Conservation (phyloP, 345 rosid genomes). For the Brassica rapa region DNA sequence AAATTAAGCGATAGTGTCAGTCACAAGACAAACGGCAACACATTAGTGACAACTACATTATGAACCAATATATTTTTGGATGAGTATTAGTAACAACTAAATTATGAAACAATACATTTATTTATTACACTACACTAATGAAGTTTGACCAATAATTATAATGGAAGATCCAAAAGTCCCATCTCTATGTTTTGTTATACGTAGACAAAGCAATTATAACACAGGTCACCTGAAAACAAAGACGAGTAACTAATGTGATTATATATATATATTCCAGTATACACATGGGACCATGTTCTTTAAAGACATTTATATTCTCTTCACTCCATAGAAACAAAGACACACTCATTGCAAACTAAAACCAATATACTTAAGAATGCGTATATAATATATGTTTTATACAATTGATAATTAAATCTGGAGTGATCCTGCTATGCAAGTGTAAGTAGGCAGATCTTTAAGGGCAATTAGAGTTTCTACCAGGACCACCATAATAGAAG, state of each 20-base stretch:
- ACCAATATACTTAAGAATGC: conserved; percentile 33
- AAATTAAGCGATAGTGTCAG: too few species aligned
- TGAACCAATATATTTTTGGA: not conserved
- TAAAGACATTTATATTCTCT: conserved; percentile 12
- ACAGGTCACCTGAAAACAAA: conserved; percentile 32
- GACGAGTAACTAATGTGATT: conserved; percentile 17
- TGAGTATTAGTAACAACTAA: not conserved
- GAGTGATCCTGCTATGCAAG: conserved; percentile 26
- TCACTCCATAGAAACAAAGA: conserved; percentile 31
- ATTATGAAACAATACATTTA: not conserved
- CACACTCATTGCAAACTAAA: conserved; percentile 22
- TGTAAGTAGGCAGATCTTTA: conserved; percentile 37
- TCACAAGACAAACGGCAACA: too few species aligned
- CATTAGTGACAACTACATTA: too few species aligned
- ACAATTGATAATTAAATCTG: conserved; percentile 27
- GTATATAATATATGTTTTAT: conserved; percentile 39
- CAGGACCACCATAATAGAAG: conserved; percentile 79
- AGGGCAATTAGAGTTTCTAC: conserved; percentile 61
- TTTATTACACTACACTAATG: not conserved
- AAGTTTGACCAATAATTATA: not conserved
- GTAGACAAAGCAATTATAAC: conserved; percentile 33
- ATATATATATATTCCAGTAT: conserved; percentile 28
- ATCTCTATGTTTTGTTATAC: conserved; percentile 26
- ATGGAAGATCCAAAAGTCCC: conserved; percentile 28
- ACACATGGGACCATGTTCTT: conserved; percentile 44